Evolutionary conservation across 2,329 filamentous ascomycete species (phyloP).

Genomic region (Cryphonectria carpinicola): DNA sequence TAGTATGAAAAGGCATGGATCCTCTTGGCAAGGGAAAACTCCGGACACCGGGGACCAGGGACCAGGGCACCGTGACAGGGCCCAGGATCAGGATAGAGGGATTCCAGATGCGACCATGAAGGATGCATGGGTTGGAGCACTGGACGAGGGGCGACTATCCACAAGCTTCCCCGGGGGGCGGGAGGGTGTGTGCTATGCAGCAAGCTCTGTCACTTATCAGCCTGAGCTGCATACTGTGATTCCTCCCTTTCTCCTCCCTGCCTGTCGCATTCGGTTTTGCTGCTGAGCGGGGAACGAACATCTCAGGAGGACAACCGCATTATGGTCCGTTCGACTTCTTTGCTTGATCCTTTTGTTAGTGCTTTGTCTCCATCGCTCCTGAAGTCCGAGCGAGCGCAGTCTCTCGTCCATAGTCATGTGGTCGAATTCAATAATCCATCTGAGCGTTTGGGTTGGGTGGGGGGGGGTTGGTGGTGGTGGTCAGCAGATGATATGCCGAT

Average conservation of each 20-base stretch:
- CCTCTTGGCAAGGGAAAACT: slow-evolving; percentile 18
- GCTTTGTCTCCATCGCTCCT: background rate
- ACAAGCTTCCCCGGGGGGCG: slow-evolving; percentile 21
- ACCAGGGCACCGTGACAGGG: slow-evolving; percentile 17
- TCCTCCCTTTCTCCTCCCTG: background rate
- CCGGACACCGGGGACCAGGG: slow-evolving; percentile 21
- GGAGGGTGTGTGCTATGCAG: slow-evolving; percentile 29
- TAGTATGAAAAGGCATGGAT: slow-evolving; percentile 21
- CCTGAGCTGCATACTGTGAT: slow-evolving; percentile 13
- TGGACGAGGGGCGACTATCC: slow-evolving; percentile 15
- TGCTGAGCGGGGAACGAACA: slow-evolving; percentile 8
- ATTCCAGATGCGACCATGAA: slow-evolving; percentile 22
- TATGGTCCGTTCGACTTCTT: slow-evolving; percentile 4
- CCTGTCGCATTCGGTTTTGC: slow-evolving; percentile 6
- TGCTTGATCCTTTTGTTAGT: background rate
- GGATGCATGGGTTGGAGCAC: slow-evolving; percentile 5
- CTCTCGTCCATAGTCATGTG: slow-evolving; percentile 9
- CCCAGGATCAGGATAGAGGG: slow-evolving; percentile 10
- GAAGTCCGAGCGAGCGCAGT: background rate
- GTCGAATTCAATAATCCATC: slow-evolving; percentile 5
- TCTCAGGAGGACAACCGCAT: slow-evolving; percentile 2
- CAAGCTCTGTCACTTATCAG: slow-evolving; percentile 27
- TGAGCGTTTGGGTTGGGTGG: background rate
- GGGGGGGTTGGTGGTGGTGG: background rate
- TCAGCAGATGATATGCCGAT: slow-evolving; percentile 20